A percentile compares a stretch with the other conserved stretches of the same genome.
These are phyloP conservation scores for Polygonum maritimum DNA, from an alignment of 148 eudicot genomes.

Conservation along the genomic window DNA sequence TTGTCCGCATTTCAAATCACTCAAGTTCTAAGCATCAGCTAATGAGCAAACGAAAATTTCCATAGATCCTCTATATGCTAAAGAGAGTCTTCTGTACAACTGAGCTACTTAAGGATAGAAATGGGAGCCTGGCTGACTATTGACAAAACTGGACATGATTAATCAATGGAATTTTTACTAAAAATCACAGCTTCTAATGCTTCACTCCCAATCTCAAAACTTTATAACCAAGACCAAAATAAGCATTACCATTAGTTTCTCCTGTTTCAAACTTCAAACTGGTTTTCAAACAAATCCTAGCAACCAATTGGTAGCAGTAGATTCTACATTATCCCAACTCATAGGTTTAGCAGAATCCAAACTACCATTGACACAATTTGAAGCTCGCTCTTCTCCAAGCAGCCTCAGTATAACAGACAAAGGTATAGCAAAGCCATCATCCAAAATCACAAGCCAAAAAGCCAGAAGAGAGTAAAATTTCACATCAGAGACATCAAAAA, in stretches of 20 bases:
- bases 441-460: neutral
- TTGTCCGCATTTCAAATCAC: neutral
- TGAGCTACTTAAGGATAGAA: neutral
- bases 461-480: neutral
- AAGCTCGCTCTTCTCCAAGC: neutral
- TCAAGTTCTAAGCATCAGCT: neutral
- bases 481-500: neutral
- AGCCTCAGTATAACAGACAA: neutral
- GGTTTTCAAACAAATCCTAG: too few relatives aligned
- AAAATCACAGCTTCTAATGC: neutral
- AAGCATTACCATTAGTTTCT: neutral
- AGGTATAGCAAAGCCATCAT: too few relatives aligned
- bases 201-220: neutral
- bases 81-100: neutral
- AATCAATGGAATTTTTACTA: neutral
- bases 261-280: neutral
- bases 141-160: neutral
- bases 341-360: too few relatives aligned
- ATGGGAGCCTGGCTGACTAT: neutral
- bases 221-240: neutral
- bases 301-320: too few relatives aligned
- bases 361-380: neutral
- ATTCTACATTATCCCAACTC: too few relatives aligned
- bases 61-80: neutral
- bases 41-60: neutral